Evolutionary conservation across 176 grass and related monocot genomes (phyloP), one percentile per base, ranked within the genome.

Genomic region (Ensete glaucum): DNA sequence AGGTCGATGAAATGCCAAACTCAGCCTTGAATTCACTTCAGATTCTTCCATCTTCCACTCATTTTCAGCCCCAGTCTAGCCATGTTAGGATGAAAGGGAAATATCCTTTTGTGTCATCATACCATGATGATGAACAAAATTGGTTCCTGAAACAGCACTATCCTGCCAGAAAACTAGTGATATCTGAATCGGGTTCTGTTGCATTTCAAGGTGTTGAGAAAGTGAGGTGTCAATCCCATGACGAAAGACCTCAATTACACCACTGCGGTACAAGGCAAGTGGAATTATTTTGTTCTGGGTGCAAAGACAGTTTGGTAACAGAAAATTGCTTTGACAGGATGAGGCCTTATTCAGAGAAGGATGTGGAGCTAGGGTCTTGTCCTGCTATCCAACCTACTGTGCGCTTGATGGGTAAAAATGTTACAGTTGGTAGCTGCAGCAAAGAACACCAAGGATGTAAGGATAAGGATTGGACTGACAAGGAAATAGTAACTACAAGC

Each of bases 321-420:
- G 82, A 81, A 73, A 79, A 71, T 78, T 80, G 78, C 50, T 76
- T 69, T 66, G 69, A 15, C 24, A 52, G 65, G 54, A 68, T 56
- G 12, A 53, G 74, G 52, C 85, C 79, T 76, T 74, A 78, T 76
- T 71, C 24, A 22, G 77, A 87, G 19, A 62, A 64, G 62, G 77
- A 76, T 75, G 53, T 79, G 82, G 78, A 76, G 55, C 82, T 82
- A 68, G 81, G 74, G 21, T 79, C 76, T 78, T 56, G 54, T 55
- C 64, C 77, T 83, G 53, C 52, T 66, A 50, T 54, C 2, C 89
- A 98, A 68, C 84, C 81, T 55, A 93, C 88, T 22, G 50, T 98
- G 84, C 95, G 95, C 53, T 82, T 98, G 48, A 93, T 93, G 95
- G 95, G 90, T 58, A 87, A 93, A 87, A 98, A 83, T 75, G 84